Percentiles rank a stretch among this genome's conserved stretches.
Conservation (phyloP, 129 eudicot species). For the Calendula officinalis region DNA sequence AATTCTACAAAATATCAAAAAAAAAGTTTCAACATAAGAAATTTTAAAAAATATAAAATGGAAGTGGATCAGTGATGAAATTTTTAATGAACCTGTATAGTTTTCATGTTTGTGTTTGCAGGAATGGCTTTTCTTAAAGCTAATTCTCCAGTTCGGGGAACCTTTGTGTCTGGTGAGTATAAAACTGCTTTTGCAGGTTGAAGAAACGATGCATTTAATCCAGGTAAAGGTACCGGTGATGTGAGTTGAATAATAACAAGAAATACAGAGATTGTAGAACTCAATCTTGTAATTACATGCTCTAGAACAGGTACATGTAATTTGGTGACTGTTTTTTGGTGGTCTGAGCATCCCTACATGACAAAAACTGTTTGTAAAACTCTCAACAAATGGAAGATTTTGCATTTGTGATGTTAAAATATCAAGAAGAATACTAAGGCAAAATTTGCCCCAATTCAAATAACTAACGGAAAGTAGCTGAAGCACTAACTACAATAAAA, state of each 20-base stretch:
- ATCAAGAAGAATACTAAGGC: neutral
- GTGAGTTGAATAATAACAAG: slow-evolving; percentile 64
- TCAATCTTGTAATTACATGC: slow-evolving; percentile 44
- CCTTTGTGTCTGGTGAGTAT: slow-evolving; percentile 94
- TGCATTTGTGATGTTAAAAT: slow-evolving; percentile 2
- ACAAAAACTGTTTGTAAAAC: slow-evolving; percentile 34
- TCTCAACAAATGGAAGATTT: slow-evolving; percentile 22
- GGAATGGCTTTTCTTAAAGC: slow-evolving; percentile 97
- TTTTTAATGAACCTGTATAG: slow-evolving; percentile 61
- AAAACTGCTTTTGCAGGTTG: slow-evolving; percentile 83
- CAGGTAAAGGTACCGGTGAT: slow-evolving; percentile 58
- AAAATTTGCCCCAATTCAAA: neutral
- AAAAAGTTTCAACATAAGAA: slow-evolving; percentile 6
- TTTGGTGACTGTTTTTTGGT: slow-evolving; percentile 18
- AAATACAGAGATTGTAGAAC: slow-evolving; percentile 45
- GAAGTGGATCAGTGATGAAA: neutral
- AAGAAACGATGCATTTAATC: slow-evolving; percentile 46
- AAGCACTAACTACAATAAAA: neutral
- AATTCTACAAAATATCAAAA: slow-evolving; percentile 50
- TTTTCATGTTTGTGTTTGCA: slow-evolving; percentile 89
- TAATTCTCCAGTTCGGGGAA: slow-evolving; percentile 95
- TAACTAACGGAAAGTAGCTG: neutral
- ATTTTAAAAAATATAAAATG: neutral
- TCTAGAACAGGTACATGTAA: slow-evolving; percentile 35
- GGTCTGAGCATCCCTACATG: slow-evolving; percentile 64